A percentile compares a stretch with the other conserved stretches of the same genome.
These are phyloP conservation scores for Fraxinus paxiana DNA, from an alignment of 305 asterid species.

Conservation along the genomic window DNA sequence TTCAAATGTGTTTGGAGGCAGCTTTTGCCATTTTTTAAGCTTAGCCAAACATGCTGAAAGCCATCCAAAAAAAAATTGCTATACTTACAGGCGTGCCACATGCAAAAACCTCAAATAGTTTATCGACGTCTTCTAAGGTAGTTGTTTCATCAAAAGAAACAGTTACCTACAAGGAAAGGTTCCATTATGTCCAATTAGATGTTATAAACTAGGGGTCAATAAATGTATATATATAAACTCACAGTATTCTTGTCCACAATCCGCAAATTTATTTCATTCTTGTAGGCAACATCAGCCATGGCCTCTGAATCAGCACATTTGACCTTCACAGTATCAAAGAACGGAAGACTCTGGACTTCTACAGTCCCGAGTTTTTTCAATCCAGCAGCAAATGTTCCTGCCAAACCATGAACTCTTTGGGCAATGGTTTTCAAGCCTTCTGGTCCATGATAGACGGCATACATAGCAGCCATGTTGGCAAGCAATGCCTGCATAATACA, in stretches of 20 bases:
- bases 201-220: conserved; percentile 6
- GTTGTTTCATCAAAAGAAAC: conserved; percentile 78
- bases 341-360: conserved; percentile 83
- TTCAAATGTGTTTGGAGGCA: background rate
- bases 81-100: conserved; percentile 71
- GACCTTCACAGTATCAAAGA: conserved; percentile 92
- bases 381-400: conserved; percentile 73
- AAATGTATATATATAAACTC: conserved; percentile 27
- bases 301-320: conserved; percentile 60
- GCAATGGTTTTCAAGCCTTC: conserved; percentile 90
- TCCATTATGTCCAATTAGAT: background rate
- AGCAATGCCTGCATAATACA: conserved; percentile 62
- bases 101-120: conserved; percentile 41
- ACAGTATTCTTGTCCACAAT: conserved; percentile 71
- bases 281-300: conserved; percentile 70
- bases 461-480: conserved; percentile 99
- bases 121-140: conserved; percentile 46
- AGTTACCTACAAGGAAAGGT: conserved; percentile 46
- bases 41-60: background rate
- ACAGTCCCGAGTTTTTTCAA: conserved; percentile 78
- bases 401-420: conserved; percentile 89
- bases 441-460: conserved; percentile 71
- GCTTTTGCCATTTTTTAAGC: background rate
- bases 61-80: background rate
- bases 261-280: conserved; percentile 66